A percentile compares a stretch with the other conserved stretches of the same genome.
Evolutionary conservation across 2,329 filamentous ascomycete genomes (phyloP).

Genomic region (Fusarium nisikadoi): DNA sequence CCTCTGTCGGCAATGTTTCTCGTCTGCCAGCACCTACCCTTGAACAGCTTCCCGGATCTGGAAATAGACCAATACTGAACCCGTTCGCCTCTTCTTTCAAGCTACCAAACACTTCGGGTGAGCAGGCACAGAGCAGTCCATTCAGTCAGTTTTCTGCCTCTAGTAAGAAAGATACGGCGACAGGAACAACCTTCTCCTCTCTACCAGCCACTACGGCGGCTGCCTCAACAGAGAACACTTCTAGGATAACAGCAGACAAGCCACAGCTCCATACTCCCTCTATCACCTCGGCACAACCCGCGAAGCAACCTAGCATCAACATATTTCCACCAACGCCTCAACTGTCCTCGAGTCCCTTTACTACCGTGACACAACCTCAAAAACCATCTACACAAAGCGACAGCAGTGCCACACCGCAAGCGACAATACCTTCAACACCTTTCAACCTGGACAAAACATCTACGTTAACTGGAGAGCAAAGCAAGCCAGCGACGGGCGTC

Average conservation of each 20-base stretch:
- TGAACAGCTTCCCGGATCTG: background rate
- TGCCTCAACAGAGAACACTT: background rate
- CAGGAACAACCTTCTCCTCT: slow-evolving; percentile 15
- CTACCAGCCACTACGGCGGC: slow-evolving; percentile 1
- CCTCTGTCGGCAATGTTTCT: slow-evolving; percentile 8
- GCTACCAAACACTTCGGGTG: background rate
- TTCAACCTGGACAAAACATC: background rate
- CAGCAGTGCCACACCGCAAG: background rate
- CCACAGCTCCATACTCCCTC: background rate
- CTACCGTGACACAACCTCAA: slow-evolving; percentile 13
- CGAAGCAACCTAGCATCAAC: slow-evolving; percentile 25
- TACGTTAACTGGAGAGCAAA: background rate
- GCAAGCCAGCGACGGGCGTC: slow-evolving; percentile 2
- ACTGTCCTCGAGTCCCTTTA: slow-evolving; percentile 18
- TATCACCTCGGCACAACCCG: background rate
- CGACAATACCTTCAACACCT: background rate
- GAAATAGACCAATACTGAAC: slow-evolving; percentile 8
- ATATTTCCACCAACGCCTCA: slow-evolving; percentile 30
- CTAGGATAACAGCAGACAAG: background rate
- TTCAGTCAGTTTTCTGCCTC: slow-evolving; percentile 16
- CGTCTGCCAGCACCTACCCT: background rate
- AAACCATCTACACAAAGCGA: background rate
- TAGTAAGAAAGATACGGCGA: background rate
- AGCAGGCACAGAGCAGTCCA: slow-evolving; percentile 11
- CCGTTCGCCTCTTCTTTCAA: slow-evolving; percentile 30